Evolutionary conservation across 1,284 basidiomycete species (phyloP).

Genomic region (Phenoliferia sp.): DNA sequence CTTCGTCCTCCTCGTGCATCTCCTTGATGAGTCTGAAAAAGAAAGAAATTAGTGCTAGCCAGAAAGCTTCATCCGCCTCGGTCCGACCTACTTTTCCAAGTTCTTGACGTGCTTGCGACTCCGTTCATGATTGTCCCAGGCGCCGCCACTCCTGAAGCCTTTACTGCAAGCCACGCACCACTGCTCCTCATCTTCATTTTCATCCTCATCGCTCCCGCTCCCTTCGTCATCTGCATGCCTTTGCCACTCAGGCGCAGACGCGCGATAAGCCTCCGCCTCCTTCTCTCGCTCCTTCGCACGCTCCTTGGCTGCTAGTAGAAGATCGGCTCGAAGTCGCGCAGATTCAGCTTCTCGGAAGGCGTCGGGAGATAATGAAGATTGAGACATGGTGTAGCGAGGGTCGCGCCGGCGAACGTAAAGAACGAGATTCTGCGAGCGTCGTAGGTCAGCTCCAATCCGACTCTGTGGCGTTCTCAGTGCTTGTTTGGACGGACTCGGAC

Average conservation of each 20-base stretch:
- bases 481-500: conserved; percentile 71
- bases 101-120: conserved; percentile 93
- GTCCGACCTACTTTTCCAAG: conserved; percentile 58
- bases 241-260: conserved; percentile 41
- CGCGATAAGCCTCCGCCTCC: conserved; percentile 33
- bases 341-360: conserved; percentile 31
- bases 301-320: conserved; percentile 33
- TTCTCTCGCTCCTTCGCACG: conserved; percentile 36
- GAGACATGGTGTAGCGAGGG: conserved; percentile 59
- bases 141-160: conserved; percentile 82
- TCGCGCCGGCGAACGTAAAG: conserved; percentile 89
- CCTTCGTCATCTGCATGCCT: conserved; percentile 56
- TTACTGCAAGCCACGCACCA: conserved; percentile 97
- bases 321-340: conserved; percentile 7
- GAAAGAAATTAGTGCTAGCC: not conserved
- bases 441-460: not conserved
- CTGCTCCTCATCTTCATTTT: conserved; percentile 48
- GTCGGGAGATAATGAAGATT: conserved; percentile 20
- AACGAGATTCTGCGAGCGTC: conserved; percentile 60
- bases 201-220: conserved; percentile 38
- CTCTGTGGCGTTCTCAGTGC: no score
- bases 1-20: conserved; percentile 72
- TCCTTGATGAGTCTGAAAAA: conserved; percentile 54
- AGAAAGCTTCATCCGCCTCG: not conserved
- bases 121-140: conserved; percentile 93